Conservation (phyloP, 192 early-diverging fungal genomes). For the Tieghemiomyces parasiticus region DNA sequence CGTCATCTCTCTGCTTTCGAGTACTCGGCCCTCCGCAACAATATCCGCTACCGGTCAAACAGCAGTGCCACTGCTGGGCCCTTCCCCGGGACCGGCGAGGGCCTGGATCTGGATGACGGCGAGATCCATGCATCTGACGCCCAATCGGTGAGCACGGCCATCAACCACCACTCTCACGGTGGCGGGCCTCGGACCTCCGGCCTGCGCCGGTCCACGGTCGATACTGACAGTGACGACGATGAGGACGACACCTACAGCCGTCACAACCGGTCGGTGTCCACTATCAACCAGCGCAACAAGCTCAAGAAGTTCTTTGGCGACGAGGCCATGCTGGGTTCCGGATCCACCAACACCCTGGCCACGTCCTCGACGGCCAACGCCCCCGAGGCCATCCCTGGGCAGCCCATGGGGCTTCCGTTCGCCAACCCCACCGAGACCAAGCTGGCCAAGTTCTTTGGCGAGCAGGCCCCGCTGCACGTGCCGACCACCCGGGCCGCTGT, state of each 20-base stretch:
- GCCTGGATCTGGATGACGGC: not conserved
- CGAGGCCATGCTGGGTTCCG: slow-evolving; percentile 21
- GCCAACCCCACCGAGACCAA: slow-evolving; percentile 13
- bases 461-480: slow-evolving; percentile 11
- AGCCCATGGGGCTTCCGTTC: slow-evolving; percentile 2
- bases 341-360: slow-evolving; percentile 11
- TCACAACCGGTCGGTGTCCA: slow-evolving; percentile 4
- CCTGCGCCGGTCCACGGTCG: not conserved
- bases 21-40: slow-evolving; percentile 6
- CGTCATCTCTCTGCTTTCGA: slow-evolving; percentile 9
- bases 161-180: too few species aligned
- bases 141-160: not conserved
- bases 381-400: not conserved
- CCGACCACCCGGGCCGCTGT: not conserved
- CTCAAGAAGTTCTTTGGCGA: slow-evolving; percentile 44
- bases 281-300: slow-evolving; percentile 18
- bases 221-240: not conserved
- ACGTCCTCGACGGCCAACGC: not conserved
- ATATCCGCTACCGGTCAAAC: not conserved
- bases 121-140: not conserved
- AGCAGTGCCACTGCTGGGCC: not conserved
- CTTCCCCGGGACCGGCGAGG: too few species aligned
- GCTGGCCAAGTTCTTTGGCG: slow-evolving; percentile 31
- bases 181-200: too few species aligned
- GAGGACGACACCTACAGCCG: not conserved